Evolutionary conservation across 2,329 filamentous ascomycete genomes (phyloP).

Genomic region (Teratosphaeria zuluensis): DNA sequence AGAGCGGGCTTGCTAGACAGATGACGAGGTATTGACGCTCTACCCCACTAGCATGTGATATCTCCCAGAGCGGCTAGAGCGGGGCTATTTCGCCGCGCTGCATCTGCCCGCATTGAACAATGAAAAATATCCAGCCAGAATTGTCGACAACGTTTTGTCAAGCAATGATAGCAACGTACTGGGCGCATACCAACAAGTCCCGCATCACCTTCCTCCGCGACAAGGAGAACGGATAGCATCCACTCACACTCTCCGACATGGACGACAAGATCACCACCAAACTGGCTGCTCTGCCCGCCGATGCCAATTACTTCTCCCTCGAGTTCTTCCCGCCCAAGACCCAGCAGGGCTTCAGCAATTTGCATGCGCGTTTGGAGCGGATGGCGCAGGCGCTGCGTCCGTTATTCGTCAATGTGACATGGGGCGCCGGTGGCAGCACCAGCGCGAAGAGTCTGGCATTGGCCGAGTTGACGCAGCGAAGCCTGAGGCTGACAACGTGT

Average conservation of each 20-base stretch:
- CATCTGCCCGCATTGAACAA: not conserved
- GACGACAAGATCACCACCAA: constrained; percentile 66
- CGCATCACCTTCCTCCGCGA: constrained; percentile 6
- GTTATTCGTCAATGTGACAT: constrained; percentile 93
- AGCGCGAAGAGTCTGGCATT: constrained; percentile 84
- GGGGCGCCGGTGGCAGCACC: constrained; percentile 92
- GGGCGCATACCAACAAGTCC: constrained; percentile 6
- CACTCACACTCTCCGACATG: constrained; percentile 3
- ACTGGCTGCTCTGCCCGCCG: constrained; percentile 76
- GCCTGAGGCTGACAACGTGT: constrained; percentile 86
- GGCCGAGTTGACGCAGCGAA: constrained; percentile 87
- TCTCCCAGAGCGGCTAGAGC: not conserved
- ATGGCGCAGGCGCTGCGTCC: constrained; percentile 88
- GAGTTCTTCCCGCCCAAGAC: constrained; percentile 99
- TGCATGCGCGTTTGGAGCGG: constrained; percentile 83
- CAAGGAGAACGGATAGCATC: constrained; percentile 3
- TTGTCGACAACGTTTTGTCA: not conserved
- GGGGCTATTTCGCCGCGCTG: not conserved
- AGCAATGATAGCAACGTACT: not conserved
- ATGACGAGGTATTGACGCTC: not conserved
- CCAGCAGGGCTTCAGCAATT: constrained; percentile 85
- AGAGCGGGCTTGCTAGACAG: not conserved
- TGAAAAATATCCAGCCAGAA: not conserved
- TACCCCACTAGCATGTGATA: not conserved
- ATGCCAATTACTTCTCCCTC: constrained; percentile 83